Percentiles rank a stretch among this genome's conserved stretches.
phyloP scores from a whole-genome alignment of 2,329 filamentous ascomycete genomes.

The Sporothrix sp. region DNA sequence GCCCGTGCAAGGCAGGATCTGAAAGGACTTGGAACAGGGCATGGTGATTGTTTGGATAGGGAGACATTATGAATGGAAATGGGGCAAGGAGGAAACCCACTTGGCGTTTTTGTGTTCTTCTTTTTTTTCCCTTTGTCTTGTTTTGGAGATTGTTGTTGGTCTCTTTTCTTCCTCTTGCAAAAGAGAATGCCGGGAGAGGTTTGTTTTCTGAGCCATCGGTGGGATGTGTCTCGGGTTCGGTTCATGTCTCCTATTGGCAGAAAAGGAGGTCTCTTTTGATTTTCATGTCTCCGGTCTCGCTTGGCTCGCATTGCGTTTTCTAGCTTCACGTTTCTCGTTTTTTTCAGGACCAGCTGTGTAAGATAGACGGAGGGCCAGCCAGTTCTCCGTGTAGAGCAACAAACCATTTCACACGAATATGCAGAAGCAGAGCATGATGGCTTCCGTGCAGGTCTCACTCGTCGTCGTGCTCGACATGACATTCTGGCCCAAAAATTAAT shows the following conservation, averaged over 20 bases:
- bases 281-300: background rate
- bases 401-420: no score
- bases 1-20: no score
- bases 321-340: background rate
- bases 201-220: background rate
- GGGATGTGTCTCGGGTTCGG: background rate
- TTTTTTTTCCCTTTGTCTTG: background rate
- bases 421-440: no score
- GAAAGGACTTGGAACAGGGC: no score
- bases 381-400: no score
- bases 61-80: background rate
- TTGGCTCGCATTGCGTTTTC: no score
- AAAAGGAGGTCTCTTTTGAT: background rate
- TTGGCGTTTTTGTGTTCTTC: constrained; percentile 3
- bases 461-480: no score
- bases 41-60: background rate
- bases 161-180: background rate
- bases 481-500: no score
- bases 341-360: background rate
- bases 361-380: no score
- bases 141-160: background rate
- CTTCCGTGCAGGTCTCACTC: no score
- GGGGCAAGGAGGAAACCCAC: background rate
- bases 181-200: background rate
- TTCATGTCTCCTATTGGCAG: background rate